Evolutionary conservation across 2,329 filamentous ascomycete genomes (phyloP).

Genomic region (Xylogone sp.): DNA sequence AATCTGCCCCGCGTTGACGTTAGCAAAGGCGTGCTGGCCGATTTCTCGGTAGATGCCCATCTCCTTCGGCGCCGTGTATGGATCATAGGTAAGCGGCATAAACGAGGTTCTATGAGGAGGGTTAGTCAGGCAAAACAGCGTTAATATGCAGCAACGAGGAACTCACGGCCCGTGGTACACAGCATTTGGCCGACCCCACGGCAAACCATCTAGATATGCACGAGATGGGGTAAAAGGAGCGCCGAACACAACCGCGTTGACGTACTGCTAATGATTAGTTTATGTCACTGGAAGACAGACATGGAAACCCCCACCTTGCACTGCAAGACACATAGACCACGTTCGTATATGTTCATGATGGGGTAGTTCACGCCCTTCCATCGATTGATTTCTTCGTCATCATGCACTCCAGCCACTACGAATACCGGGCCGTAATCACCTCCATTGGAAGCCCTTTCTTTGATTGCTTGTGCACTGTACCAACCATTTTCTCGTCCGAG

Average conservation of each 20-base stretch:
- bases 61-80: conserved; percentile 74
- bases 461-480: conserved; percentile 62
- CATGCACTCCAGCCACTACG: conserved; percentile 90
- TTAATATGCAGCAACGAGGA: conserved; percentile 37
- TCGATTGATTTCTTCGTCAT: conserved; percentile 90
- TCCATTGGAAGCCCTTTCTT: conserved; percentile 59
- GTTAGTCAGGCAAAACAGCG: not conserved
- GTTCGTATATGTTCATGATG: conserved; percentile 99
- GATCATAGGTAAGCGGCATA: conserved; percentile 62
- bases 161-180: conserved; percentile 85
- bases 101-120: conserved; percentile 1
- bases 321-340: conserved; percentile 90
- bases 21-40: conserved; percentile 70
- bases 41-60: conserved; percentile 85
- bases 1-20: conserved; percentile 90
- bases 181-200: conserved; percentile 68
- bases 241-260: conserved; percentile 83
- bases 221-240: conserved; percentile 84
- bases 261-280: conserved; percentile 53
- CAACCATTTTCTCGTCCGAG: conserved; percentile 67
- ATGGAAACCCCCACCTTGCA: conserved; percentile 61
- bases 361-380: conserved; percentile 98
- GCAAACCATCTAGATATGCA: conserved; percentile 70
- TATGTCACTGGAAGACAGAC: conserved; percentile 1
- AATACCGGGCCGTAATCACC: conserved; percentile 78